Percentiles rank a stretch among this genome's conserved stretches.
Conservation (phyloP, 2,329 filamentous ascomycete species). For the Curvularia sp. region DNA sequence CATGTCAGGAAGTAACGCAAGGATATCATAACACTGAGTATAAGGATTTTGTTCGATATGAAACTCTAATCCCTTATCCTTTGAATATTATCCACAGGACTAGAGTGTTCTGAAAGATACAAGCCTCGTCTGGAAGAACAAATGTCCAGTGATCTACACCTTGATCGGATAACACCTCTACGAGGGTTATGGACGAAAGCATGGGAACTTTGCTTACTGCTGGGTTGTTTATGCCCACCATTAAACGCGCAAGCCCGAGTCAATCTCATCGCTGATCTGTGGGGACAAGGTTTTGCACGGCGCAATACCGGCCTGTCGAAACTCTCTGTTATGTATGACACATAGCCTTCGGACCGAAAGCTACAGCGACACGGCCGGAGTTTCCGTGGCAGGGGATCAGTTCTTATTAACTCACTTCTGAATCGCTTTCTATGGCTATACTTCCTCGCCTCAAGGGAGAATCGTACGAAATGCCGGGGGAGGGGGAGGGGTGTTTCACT, state of each 20-base stretch:
- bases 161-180: background rate
- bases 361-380: background rate
- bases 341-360: constrained; percentile 4
- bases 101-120: background rate
- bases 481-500: background rate
- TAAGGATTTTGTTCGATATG: background rate
- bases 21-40: background rate
- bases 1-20: background rate
- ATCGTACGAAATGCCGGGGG: background rate
- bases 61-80: background rate
- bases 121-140: background rate
- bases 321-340: constrained; percentile 5
- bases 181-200: background rate
- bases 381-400: background rate
- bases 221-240: background rate
- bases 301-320: constrained; percentile 2
- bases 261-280: background rate
- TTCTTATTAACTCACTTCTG: background rate
- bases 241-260: background rate
- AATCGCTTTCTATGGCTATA: background rate
- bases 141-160: background rate
- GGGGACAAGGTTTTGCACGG: constrained; percentile 1
- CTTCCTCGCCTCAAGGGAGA: background rate
- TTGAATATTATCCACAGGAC: background rate
- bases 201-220: background rate